These are phyloP conservation scores for Lipomyces mesembrius DNA, from an alignment of 805 yeast genomes.

Conservation along the genomic window DNA sequence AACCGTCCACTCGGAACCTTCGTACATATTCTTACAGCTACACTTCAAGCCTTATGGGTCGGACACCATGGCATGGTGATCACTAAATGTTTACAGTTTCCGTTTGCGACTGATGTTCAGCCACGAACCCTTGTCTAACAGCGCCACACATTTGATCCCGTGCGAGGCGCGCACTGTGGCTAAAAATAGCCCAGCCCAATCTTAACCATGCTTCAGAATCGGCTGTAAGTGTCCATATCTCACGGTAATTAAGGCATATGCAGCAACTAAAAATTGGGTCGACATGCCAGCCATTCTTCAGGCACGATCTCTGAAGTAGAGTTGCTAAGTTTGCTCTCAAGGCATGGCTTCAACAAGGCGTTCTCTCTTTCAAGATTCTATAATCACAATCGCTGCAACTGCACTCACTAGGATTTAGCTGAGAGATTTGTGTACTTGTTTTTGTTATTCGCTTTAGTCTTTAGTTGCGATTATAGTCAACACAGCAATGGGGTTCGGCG, in stretches of 20 bases:
- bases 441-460: not conserved
- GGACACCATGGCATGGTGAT: not conserved
- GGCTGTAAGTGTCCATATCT: not conserved
- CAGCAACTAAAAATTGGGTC: not conserved
- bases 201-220: not conserved
- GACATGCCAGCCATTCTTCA: not conserved
- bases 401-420: not conserved
- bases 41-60: not conserved
- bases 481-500: constrained; percentile 64
- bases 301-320: too few relatives aligned
- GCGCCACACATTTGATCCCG: not conserved
- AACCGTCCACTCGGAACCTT: not conserved
- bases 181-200: not conserved
- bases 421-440: not conserved
- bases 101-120: not conserved
- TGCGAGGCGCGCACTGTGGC: not conserved
- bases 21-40: not conserved
- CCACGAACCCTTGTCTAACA: not conserved
- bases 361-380: not conserved
- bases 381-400: not conserved
- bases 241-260: not conserved
- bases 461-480: constrained; percentile 1
- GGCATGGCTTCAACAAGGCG: not conserved
- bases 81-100: not conserved
- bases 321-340: not conserved